A percentile compares a stretch with the other conserved stretches of the same genome.
These are phyloP conservation scores for Solanum chacoense DNA, from an alignment of 305 asterid genomes.

Conservation along the genomic window DNA sequence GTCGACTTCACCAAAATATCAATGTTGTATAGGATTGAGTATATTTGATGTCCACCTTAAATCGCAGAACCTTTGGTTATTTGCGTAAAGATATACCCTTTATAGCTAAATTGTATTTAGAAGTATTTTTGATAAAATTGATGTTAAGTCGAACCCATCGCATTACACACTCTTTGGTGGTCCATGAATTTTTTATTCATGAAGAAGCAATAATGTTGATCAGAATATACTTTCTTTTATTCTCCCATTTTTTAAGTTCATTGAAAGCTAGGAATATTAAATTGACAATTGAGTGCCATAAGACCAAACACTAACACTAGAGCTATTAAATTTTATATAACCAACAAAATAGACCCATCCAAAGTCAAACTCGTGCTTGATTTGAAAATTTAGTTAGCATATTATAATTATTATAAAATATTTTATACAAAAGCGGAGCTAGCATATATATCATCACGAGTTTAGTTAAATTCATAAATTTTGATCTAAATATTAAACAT, in stretches of 20 bases:
- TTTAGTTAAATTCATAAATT: too few relatives aligned
- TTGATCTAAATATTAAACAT: too few relatives aligned
- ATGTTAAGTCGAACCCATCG: not conserved
- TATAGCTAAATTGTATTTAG: too few relatives aligned
- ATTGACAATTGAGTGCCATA: not conserved
- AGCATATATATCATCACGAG: too few relatives aligned
- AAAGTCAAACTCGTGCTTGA: not conserved
- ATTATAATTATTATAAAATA: not conserved
- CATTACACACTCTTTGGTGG: not conserved
- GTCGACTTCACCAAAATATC: not conserved
- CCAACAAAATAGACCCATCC: not conserved
- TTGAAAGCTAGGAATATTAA: not conserved
- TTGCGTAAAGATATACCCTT: not conserved
- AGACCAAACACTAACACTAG: not conserved
- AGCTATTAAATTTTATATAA: not conserved
- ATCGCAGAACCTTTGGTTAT: not conserved
- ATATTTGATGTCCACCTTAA: not conserved
- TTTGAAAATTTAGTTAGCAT: not conserved
- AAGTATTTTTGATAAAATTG: too few relatives aligned
- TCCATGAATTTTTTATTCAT: not conserved
- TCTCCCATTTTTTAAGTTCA: not conserved
- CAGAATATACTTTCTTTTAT: not conserved
- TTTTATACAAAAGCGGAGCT: too few relatives aligned
- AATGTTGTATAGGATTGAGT: not conserved
- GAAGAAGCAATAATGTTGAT: not conserved